Evolutionary conservation across 805 yeast species (phyloP), one percentile per base, ranked within the genome.

Genomic region (Wickerhamomyces alni): DNA sequence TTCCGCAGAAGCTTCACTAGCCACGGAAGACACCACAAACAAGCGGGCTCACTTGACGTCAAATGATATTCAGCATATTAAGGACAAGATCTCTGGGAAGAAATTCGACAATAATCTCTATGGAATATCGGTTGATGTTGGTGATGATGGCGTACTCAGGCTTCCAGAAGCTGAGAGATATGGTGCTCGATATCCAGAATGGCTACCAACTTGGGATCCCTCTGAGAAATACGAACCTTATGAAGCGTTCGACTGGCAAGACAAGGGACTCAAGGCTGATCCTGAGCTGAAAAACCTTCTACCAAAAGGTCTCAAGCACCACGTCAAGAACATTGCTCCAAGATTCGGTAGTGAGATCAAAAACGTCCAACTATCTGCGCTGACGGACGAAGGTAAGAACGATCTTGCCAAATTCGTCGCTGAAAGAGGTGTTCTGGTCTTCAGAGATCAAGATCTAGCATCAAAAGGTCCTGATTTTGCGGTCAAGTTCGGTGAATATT

Each of bases 391-490:
- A 17, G 86, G 74, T 27, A 80, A 78, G 56, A 82, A 82, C 50
- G 88, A 82, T 48, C 66, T 82, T 45, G 87, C 88, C 3, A 61
- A 78, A 22, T 66, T 71, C 27, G 77, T 80, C 35, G 87, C 82
- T 15, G 75, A 75, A 52, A 63, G 81, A 52, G 85, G 84, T 54
- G 81, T 82, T 21, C 75, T 75, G 17, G 72, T 75, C 3, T 75
- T 80, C 56, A 69, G 81, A 53, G 67, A 75, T 42, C 85, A 80
- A 58, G 86, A 82, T 57, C 72, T 82, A 45, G 74, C 75, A 34
- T 60, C 66, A 9, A 57, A 69, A 38, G 75, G 80, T 15, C 74
- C 77, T 8, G 62, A 59, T 16, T 67, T 65, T 43, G 56, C 58
- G 19, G 62, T 55, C 22, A 67, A 80, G 28, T 79, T 67, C 62